Conservation (phyloP, 306 rosid genomes). For the Chamaecrista fasciculata region DNA sequence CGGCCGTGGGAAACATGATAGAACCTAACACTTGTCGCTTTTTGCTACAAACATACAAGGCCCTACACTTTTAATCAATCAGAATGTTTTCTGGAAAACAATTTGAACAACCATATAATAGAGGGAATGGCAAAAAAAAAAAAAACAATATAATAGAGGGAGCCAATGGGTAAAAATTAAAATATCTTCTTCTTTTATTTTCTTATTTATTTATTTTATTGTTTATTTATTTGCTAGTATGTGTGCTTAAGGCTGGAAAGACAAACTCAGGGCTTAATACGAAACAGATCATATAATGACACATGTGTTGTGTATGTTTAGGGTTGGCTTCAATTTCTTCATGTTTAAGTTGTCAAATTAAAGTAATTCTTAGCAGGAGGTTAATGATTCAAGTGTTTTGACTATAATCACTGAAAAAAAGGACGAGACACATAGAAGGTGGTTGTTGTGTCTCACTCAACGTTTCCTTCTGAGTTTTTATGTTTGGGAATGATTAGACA, state of each 20-base stretch:
- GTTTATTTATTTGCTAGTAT: background rate
- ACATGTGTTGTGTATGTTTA: background rate
- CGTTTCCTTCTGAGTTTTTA: background rate
- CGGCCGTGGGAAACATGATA: slow-evolving; percentile 11
- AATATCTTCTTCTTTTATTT: no score
- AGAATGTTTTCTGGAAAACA: background rate
- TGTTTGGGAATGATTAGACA: background rate
- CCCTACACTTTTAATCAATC: background rate
- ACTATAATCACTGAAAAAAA: background rate
- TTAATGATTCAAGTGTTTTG: background rate
- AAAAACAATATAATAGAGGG: no score
- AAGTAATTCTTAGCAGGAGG: background rate
- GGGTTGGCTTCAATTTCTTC: no score
- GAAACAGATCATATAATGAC: no score
- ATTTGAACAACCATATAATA: background rate
- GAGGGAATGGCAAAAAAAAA: no score
- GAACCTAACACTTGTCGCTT: background rate
- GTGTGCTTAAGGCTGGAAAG: background rate
- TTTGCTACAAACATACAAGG: background rate
- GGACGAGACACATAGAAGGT: background rate
- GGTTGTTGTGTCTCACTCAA: background rate
- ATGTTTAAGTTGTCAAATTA: no score
- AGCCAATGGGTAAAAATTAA: no score
- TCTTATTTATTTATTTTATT: no score
- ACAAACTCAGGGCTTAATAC: no score